A percentile compares a stretch with the other conserved stretches of the same genome.
Evolutionary conservation across 805 yeast species (phyloP).

Genomic region (Candida nemodendra): DNA sequence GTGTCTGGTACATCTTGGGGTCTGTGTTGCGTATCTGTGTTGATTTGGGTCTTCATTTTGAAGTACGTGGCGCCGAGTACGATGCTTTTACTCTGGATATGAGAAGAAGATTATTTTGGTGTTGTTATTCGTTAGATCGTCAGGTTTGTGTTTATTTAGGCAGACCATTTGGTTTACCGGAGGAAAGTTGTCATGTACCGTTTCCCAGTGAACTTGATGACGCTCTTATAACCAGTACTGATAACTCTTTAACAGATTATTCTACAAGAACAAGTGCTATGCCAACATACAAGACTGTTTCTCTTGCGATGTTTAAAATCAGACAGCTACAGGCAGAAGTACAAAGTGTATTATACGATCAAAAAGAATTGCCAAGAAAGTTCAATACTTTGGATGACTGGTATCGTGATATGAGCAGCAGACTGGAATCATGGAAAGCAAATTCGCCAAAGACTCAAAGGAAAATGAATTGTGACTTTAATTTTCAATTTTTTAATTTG

Average conservation of each 20-base stretch:
- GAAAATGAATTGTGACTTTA: slow-evolving; percentile 73
- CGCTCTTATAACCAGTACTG: slow-evolving; percentile 45
- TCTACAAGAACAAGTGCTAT: slow-evolving; percentile 35
- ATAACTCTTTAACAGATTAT: slow-evolving; percentile 35
- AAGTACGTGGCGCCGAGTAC: slow-evolving; percentile 35
- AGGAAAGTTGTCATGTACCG: slow-evolving; percentile 66
- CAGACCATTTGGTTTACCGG: slow-evolving; percentile 87
- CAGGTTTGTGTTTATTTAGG: slow-evolving; percentile 85
- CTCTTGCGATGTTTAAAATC: slow-evolving; percentile 64
- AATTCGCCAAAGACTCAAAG: slow-evolving; percentile 53
- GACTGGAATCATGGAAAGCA: slow-evolving; percentile 63
- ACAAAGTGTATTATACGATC: slow-evolving; percentile 68
- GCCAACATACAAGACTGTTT: slow-evolving; percentile 62
- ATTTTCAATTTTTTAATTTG: slow-evolving; percentile 63
- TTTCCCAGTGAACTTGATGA: slow-evolving; percentile 80
- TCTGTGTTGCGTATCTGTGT: slow-evolving; percentile 76
- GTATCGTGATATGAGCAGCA: slow-evolving; percentile 51
- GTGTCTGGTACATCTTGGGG: slow-evolving; percentile 90
- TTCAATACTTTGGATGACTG: slow-evolving; percentile 56
- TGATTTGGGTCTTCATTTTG: slow-evolving; percentile 82
- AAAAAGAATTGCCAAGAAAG: slow-evolving; percentile 66
- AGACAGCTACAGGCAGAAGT: slow-evolving; percentile 77
- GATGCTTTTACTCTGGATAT: slow-evolving; percentile 64
- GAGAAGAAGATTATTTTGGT: slow-evolving; percentile 82
- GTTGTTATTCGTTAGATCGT: slow-evolving; percentile 81